phyloP scores from a whole-genome alignment of 768 basidiomycete species.

The Trichaptum fuscoviolaceum region DNA sequence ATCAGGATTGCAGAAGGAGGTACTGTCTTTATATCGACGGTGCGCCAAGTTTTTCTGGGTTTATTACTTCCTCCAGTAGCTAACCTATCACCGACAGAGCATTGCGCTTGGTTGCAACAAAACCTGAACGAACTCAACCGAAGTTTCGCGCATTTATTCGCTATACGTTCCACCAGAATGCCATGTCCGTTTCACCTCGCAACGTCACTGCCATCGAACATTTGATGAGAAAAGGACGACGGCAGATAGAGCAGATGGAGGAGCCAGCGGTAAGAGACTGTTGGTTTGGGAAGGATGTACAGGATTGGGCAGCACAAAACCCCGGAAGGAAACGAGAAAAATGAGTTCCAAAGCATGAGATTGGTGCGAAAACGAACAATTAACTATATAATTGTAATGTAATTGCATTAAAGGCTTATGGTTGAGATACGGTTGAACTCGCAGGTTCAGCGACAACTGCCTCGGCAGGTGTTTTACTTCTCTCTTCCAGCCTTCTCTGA shows the following conservation, averaged over 20 bases:
- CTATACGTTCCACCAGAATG: constrained; percentile 64
- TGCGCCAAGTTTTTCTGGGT: constrained; percentile 20
- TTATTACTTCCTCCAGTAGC: not conserved
- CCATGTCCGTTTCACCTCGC: constrained; percentile 53
- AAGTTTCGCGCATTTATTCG: constrained; percentile 68
- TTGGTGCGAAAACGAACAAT: not conserved
- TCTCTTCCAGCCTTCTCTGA: not conserved
- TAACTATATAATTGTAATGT: not conserved
- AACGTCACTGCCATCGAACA: constrained; percentile 71
- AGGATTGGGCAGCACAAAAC: constrained; percentile 46
- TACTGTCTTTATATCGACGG: constrained; percentile 52
- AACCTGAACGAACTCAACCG: constrained; percentile 52
- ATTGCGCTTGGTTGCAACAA: constrained; percentile 66
- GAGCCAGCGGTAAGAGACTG: constrained; percentile 64
- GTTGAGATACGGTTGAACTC: not conserved
- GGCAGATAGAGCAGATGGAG: constrained; percentile 70
- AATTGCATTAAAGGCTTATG: not conserved
- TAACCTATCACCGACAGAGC: constrained; percentile 40
- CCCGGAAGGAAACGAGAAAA: not conserved
- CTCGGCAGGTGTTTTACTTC: constrained; percentile 11
- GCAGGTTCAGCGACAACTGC: constrained; percentile 20
- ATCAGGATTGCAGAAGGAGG: constrained; percentile 50
- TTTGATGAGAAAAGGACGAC: constrained; percentile 59
- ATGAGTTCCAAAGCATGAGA: not conserved
- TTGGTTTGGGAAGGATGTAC: constrained; percentile 68